Evolutionary conservation across 768 basidiomycete species (phyloP), one percentile per base, ranked within the genome.

Genomic region (Pleurotus giganteus): DNA sequence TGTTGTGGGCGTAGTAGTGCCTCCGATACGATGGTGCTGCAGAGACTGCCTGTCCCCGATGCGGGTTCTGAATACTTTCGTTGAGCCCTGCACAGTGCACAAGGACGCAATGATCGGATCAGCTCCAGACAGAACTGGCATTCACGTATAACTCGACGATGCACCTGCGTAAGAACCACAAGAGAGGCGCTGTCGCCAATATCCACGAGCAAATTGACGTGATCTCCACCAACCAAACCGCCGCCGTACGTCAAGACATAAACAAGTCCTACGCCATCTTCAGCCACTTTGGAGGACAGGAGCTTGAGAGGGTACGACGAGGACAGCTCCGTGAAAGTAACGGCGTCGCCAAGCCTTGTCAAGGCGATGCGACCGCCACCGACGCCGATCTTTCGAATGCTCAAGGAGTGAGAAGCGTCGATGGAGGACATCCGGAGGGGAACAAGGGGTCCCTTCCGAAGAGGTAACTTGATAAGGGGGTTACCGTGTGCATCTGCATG

Each of bases 191-290:
- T 77, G 27, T 71, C 65, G 37, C 79, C 78, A 11, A 94, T 80
- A 32, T 83, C 69, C 21, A 88, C 81, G n/a, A 69, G 61, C 11
- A 98, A 66, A 41, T 77, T 68, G 47, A 97, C 74, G 24, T 75
- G 69, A 71, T 98, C 95, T 0, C 94, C 94, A 4, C 87, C 85
- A 32, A 98, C 89, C 8, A 98, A 78, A 2, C 95, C 95, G 9
- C 95, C 95, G 0, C 95, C 95, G 61, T 98, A 98, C 31, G 84
- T 85, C 55, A 98, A 67, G 15, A 91, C 74, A 61, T 97, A 98
- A 15, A 84, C 85, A 47, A 90, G 71, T 8, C 82, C 88, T 28
- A 91, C 75, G 4, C 73, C 68, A 27, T 74, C 70, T 34, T 72
- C 70, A 34, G 70, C 58, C 8, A 83, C 70, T 45, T 78, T 77